Evolutionary conservation across 2,329 filamentous ascomycete genomes (phyloP).

Genomic region (Bipolaris bicolor): DNA sequence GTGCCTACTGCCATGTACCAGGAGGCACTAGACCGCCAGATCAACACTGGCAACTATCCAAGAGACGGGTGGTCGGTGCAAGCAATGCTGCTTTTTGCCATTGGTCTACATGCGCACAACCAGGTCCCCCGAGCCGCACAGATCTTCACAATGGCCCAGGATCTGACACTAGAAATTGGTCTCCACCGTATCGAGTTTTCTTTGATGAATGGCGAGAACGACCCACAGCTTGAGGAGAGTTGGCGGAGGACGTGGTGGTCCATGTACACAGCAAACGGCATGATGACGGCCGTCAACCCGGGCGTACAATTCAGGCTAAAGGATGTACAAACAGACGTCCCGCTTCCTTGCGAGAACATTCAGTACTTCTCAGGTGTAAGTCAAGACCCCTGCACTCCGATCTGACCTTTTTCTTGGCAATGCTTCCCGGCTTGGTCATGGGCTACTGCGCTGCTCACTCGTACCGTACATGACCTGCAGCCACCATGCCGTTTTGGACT

Average conservation of each 20-base stretch:
- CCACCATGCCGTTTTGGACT: conserved; percentile 5
- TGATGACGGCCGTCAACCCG: conserved; percentile 80
- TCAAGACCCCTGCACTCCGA: conserved; percentile 10
- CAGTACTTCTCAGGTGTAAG: conserved; percentile 61
- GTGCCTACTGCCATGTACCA: conserved; percentile 55
- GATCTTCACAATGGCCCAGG: conserved; percentile 70
- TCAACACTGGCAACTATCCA: conserved; percentile 39
- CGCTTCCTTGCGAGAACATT: conserved; percentile 82
- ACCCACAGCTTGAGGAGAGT: conserved; percentile 77
- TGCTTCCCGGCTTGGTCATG: conserved; percentile 15
- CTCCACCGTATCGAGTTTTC: conserved; percentile 75
- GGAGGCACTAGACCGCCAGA: conserved; percentile 41
- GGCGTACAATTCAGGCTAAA: conserved; percentile 73
- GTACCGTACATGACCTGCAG: conserved; percentile 1
- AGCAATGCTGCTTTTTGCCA: conserved; percentile 75
- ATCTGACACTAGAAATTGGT: conserved; percentile 75
- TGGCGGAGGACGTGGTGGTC: conserved; percentile 93
- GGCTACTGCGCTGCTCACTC: conserved; percentile 4
- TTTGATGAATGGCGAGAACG: conserved; percentile 65
- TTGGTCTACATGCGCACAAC: conserved; percentile 78
- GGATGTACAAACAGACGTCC: conserved; percentile 70
- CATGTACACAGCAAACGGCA: conserved; percentile 78
- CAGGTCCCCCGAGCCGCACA: conserved; percentile 72
- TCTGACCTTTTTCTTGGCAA: conserved; percentile 18
- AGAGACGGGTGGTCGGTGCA: conserved; percentile 69